phyloP scores from a whole-genome alignment of 192 early-diverging fungal species.

The Coemansia sp. region DNA sequence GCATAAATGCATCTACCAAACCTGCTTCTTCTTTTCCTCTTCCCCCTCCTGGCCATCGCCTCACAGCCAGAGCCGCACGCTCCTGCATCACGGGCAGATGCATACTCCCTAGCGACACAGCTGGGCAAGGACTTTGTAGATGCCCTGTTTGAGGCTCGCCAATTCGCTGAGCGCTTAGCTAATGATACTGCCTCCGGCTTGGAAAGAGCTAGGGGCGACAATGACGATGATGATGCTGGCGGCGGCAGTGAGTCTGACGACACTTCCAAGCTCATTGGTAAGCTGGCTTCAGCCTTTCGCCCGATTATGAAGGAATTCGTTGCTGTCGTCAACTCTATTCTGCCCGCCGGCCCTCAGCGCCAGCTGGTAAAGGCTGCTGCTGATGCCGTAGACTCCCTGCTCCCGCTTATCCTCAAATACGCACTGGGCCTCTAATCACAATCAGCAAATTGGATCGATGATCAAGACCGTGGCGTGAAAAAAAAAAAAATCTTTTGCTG shows the following conservation, averaged over 20 bases:
- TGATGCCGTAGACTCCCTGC: conserved; percentile 34
- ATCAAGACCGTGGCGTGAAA: not conserved
- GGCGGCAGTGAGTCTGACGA: conserved; percentile 27
- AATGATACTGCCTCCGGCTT: not conserved
- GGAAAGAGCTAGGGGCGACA: conserved; percentile 24
- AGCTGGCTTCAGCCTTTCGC: conserved; percentile 20
- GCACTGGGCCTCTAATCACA: conserved; percentile 27
- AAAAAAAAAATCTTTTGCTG: conserved; percentile 1
- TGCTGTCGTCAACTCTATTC: conserved; percentile 12
- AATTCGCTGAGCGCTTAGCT: conserved; percentile 8
- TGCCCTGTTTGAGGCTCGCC: conserved; percentile 25
- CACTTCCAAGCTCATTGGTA: conserved; percentile 31
- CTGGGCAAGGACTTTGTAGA: conserved; percentile 33
- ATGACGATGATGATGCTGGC: conserved; percentile 7
- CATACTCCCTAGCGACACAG: conserved; percentile 9
- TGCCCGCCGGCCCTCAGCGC: conserved; percentile 33
- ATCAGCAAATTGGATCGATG: conserved; percentile 7
- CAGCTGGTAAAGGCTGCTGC: conserved; percentile 43
- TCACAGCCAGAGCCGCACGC: not conserved
- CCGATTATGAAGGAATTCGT: conserved; percentile 42
- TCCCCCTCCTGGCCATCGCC: not conserved
- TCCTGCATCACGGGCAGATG: conserved; percentile 14
- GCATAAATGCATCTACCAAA: not conserved
- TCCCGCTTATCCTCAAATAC: conserved; percentile 49
- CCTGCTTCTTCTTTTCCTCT: not conserved